These are phyloP conservation scores for Fusarium drepaniforme DNA, from an alignment of 2,329 filamentous ascomycete species.

Conservation along the genomic window DNA sequence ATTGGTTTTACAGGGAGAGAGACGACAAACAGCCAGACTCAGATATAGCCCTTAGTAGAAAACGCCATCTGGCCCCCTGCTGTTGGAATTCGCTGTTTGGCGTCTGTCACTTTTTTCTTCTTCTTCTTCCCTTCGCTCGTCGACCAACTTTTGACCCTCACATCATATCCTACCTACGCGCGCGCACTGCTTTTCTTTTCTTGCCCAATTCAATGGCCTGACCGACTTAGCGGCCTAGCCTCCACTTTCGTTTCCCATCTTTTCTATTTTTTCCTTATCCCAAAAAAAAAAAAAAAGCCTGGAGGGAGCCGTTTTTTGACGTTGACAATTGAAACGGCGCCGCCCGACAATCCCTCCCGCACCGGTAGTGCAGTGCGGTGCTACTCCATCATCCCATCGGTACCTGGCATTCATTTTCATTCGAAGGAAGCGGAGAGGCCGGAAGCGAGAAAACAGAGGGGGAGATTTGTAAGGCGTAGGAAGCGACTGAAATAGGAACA, in stretches of 20 bases:
- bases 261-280: conserved; percentile 1
- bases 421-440: not conserved
- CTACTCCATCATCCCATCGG: not conserved
- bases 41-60: not conserved
- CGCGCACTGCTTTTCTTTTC: not conserved
- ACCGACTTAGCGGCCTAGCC: conserved; percentile 1
- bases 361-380: not conserved
- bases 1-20: not conserved
- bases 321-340: conserved; percentile 20
- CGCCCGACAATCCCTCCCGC: conserved; percentile 14
- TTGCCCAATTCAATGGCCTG: conserved; percentile 21
- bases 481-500: conserved; percentile 18
- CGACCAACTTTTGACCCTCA: conserved; percentile 3
- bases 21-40: not conserved
- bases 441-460: conserved; percentile 1
- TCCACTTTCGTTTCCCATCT: conserved; percentile 25
- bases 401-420: not conserved
- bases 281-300: not conserved
- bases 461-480: not conserved
- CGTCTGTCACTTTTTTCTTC: conserved; percentile 1
- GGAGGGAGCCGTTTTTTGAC: conserved; percentile 3
- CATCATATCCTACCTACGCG: not conserved
- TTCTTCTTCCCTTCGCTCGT: not conserved
- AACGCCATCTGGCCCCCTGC: conserved; percentile 4
- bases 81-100: conserved; percentile 6